Conservation (phyloP, 352 stramenopile species). For the Globisporangium sylvaticum region DNA sequence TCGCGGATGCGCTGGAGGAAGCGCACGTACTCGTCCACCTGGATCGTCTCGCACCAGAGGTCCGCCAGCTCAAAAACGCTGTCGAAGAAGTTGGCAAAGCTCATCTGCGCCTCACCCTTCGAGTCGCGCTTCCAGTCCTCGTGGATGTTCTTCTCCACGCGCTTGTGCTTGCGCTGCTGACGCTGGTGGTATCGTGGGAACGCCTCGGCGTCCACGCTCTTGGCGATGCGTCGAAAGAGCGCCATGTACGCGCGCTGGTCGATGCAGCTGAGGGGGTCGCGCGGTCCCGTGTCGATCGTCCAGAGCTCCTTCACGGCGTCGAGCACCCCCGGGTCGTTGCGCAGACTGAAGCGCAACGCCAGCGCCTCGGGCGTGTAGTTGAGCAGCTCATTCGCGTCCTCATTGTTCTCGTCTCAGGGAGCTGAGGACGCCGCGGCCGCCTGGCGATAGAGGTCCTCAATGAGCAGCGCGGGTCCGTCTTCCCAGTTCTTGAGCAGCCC, state of each 20-base stretch:
- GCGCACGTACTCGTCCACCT: conserved; percentile 55
- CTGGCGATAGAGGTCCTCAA: conserved; percentile 52
- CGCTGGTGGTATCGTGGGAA: conserved; percentile 9
- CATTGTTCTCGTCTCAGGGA: conserved; percentile 35
- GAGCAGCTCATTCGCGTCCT: conserved; percentile 48
- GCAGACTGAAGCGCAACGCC: conserved; percentile 58
- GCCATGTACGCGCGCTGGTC: conserved; percentile 43
- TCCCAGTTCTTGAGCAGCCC: conserved; percentile 69
- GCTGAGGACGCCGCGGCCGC: conserved; percentile 19
- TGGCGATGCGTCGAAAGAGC: conserved; percentile 58
- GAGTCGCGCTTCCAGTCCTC: conserved; percentile 68
- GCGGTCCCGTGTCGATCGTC: conserved; percentile 42
- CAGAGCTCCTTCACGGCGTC: conserved; percentile 53
- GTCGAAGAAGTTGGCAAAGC: conserved; percentile 67
- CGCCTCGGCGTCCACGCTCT: conserved; percentile 41
- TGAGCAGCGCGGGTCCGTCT: conserved; percentile 51
- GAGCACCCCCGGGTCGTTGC: conserved; percentile 45
- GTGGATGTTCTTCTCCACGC: conserved; percentile 42
- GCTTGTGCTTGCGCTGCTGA: conserved; percentile 14
- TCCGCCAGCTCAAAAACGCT: conserved; percentile 70
- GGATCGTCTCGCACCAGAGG: conserved; percentile 71
- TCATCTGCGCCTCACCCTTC: conserved; percentile 50
- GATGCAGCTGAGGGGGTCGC: conserved; percentile 58
- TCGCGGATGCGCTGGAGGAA: conserved; percentile 44
- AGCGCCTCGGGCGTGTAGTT: conserved; percentile 72